These are phyloP conservation scores for Fusarium coicis DNA, from an alignment of 2,329 filamentous ascomycete genomes.

Conservation along the genomic window DNA sequence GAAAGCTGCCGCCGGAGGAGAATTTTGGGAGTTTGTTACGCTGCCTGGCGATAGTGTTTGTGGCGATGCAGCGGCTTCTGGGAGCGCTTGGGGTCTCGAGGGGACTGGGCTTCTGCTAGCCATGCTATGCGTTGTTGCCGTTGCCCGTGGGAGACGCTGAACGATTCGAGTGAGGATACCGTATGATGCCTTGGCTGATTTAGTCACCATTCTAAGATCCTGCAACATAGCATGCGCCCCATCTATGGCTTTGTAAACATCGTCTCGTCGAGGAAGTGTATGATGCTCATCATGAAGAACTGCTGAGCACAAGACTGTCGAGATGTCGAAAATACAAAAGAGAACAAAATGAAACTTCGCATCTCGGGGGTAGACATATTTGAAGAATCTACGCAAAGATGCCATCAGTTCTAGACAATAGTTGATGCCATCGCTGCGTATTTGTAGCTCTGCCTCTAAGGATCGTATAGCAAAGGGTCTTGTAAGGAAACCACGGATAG, in stretches of 20 bases:
- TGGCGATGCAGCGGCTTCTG: neutral
- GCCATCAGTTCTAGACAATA: constrained; percentile 56
- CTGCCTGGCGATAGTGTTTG: constrained; percentile 4
- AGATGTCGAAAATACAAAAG: constrained; percentile 63
- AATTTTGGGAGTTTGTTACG: constrained; percentile 3
- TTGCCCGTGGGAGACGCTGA: constrained; percentile 44
- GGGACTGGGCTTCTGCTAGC: constrained; percentile 6
- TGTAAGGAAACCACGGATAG: constrained; percentile 59
- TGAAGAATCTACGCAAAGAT: constrained; percentile 54
- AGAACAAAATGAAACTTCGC: constrained; percentile 61
- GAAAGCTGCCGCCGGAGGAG: constrained; percentile 1
- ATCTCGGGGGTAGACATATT: constrained; percentile 57
- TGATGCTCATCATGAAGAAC: constrained; percentile 60
- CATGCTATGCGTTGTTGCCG: constrained; percentile 27
- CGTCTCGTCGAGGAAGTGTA: constrained; percentile 53
- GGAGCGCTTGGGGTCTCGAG: constrained; percentile 9
- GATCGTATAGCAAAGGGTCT: constrained; percentile 46
- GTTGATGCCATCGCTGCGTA: constrained; percentile 56
- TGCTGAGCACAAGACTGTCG: constrained; percentile 61
- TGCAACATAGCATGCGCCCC: constrained; percentile 50
- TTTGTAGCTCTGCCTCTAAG: constrained; percentile 48
- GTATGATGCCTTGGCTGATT: constrained; percentile 48
- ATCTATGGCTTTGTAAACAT: constrained; percentile 54
- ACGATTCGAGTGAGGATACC: constrained; percentile 47
- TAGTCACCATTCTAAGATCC: constrained; percentile 44